A percentile compares a stretch with the other conserved stretches of the same genome.
Evolutionary conservation across 108 stramenopile species (phyloP).

Genomic region (Cyclotella kingstonii): DNA sequence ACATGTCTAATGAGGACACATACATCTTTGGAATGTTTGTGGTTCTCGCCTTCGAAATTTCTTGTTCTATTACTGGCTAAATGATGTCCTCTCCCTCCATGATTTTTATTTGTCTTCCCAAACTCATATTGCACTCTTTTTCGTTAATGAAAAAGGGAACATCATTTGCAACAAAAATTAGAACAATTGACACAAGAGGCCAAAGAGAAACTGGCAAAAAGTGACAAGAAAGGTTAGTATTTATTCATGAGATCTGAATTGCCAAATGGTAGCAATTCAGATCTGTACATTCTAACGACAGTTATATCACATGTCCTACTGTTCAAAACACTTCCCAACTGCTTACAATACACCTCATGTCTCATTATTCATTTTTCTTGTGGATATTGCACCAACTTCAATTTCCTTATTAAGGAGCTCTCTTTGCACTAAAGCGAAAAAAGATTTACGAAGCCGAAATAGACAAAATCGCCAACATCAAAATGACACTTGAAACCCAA

Average conservation of each 20-base stretch:
- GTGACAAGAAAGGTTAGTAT: constrained; percentile 92
- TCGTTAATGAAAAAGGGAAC: constrained; percentile 42
- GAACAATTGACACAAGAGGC: constrained; percentile 81
- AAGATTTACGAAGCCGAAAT: constrained; percentile 95
- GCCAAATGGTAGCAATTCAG: too few relatives aligned
- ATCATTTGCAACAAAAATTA: constrained; percentile 83
- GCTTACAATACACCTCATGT: background rate
- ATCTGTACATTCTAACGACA: too few relatives aligned
- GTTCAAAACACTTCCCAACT: background rate
- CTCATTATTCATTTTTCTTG: background rate
- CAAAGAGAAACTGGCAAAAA: constrained; percentile 91
- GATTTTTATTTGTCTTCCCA: background rate
- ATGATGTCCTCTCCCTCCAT: background rate
- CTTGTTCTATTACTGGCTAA: background rate
- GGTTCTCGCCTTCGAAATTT: background rate
- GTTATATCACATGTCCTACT: background rate
- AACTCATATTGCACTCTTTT: background rate
- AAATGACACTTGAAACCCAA: constrained; percentile 92
- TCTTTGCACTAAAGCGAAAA: constrained; percentile 96
- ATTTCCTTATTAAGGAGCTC: constrained; percentile 81
- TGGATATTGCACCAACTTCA: background rate
- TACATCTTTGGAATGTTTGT: background rate
- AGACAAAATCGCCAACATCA: constrained; percentile 95
- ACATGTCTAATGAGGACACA: background rate
- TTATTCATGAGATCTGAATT: background rate